Evolutionary conservation across 768 basidiomycete species (phyloP).

Genomic region (Solioccasus polychromus): DNA sequence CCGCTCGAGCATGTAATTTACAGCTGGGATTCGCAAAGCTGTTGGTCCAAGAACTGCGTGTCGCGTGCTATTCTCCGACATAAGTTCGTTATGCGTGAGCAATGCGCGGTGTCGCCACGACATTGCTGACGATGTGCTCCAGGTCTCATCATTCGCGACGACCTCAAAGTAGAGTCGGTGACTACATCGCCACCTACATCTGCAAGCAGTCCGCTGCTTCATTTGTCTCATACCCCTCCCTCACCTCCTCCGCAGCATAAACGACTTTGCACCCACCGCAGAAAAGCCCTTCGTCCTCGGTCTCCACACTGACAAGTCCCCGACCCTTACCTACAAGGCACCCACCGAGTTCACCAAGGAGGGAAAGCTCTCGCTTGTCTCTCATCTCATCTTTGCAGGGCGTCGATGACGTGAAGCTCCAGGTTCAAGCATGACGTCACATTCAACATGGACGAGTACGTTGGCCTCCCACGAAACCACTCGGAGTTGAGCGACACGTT

Average conservation of each 20-base stretch:
- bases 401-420: conserved; percentile 1
- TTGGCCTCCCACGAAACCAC: conserved; percentile 77
- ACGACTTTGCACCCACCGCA: conserved; percentile 70
- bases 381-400: conserved; percentile 1
- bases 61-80: too few species aligned
- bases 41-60: too few species aligned
- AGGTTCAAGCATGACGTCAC: conserved; percentile 85
- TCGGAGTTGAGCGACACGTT: conserved; percentile 88
- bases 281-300: conserved; percentile 83
- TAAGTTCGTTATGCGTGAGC: too few species aligned
- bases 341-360: conserved; percentile 75
- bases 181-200: conserved; percentile 79
- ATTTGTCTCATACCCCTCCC: background rate
- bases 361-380: conserved; percentile 68
- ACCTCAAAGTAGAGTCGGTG: conserved; percentile 65
- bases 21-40: too few species aligned
- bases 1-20: too few species aligned
- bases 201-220: conserved; percentile 59
- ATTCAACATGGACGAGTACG: conserved; percentile 96
- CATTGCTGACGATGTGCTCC: conserved; percentile 16
- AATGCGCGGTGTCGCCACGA: background rate
- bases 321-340: conserved; percentile 83
- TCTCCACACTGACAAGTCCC: conserved; percentile 85
- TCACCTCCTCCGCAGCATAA: conserved; percentile 51
- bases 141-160: conserved; percentile 84